Evolutionary conservation across 176 grass and related monocot species (phyloP).

Genomic region (Hsuehochloa calcarea): DNA sequence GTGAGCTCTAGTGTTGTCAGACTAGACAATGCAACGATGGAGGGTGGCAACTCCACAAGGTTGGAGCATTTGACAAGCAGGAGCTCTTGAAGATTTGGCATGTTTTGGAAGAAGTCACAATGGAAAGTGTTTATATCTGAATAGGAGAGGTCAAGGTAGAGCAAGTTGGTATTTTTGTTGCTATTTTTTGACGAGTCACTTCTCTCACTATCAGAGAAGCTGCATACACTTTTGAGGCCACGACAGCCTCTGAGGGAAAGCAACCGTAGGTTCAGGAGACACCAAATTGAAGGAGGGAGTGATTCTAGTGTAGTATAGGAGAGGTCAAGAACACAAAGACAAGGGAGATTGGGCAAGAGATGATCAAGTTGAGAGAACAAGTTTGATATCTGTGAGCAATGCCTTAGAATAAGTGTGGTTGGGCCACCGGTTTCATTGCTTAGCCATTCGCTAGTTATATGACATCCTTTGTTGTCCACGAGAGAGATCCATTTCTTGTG

Average conservation of each 20-base stretch:
- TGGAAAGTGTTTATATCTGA: not conserved
- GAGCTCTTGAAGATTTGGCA: not conserved
- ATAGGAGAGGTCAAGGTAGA: not conserved
- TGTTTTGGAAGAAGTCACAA: not conserved
- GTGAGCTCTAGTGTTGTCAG: not conserved
- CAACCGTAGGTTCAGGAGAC: not conserved
- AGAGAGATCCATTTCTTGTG: not conserved
- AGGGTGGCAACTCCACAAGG: conserved; percentile 1
- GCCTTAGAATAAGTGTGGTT: not conserved
- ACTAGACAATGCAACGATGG: not conserved
- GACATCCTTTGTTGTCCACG: not conserved
- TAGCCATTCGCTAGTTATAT: not conserved
- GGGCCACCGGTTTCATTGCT: not conserved
- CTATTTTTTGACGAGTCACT: too few relatives aligned
- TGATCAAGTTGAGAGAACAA: not conserved
- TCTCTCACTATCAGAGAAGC: too few relatives aligned
- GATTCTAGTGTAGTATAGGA: conserved; percentile 9
- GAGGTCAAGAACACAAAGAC: conserved; percentile 14
- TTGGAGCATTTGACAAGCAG: not conserved
- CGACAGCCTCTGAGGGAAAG: conserved; percentile 16
- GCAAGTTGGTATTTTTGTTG: not conserved
- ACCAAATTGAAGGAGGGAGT: not conserved
- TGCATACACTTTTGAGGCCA: not conserved
- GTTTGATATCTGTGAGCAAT: not conserved
- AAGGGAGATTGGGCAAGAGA: not conserved